Conservation (phyloP, 1,284 basidiomycete genomes). For the Thelephora terrestris region DNA sequence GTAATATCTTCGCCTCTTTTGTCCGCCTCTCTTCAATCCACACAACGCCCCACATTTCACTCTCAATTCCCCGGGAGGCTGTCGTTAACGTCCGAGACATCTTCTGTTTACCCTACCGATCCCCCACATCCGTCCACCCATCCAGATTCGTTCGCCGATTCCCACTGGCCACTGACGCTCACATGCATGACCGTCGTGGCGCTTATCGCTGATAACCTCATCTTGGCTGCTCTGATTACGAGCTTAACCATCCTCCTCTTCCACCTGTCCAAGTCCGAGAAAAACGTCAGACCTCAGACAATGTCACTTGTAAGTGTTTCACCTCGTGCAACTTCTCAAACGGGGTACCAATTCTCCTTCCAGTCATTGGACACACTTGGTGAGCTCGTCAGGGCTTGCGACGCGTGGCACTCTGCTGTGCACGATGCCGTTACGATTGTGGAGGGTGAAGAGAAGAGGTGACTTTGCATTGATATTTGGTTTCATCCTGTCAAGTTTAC, state of each 20-base stretch:
- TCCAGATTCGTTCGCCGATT: slow-evolving; percentile 1
- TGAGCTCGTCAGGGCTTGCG: slow-evolving; percentile 53
- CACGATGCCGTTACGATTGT: slow-evolving; percentile 53
- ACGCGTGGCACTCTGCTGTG: slow-evolving; percentile 61
- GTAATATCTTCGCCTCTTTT: slow-evolving; percentile 76
- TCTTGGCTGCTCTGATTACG: slow-evolving; percentile 34
- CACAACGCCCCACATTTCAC: slow-evolving; percentile 17
- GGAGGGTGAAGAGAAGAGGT: slow-evolving; percentile 63
- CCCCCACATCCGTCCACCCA: neutral
- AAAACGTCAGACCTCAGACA: slow-evolving; percentile 28
- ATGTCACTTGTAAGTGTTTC: slow-evolving; percentile 40
- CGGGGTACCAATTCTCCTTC: neutral
- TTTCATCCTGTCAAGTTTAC: neutral
- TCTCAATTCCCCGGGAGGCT: slow-evolving; percentile 18
- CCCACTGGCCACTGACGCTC: slow-evolving; percentile 1
- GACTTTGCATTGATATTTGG: slow-evolving; percentile 7
- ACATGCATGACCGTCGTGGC: slow-evolving; percentile 1
- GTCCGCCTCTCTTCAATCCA: slow-evolving; percentile 33
- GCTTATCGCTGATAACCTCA: slow-evolving; percentile 15
- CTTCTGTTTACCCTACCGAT: neutral
- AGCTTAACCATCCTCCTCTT: neutral
- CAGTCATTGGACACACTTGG: slow-evolving; percentile 55
- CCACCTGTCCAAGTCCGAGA: neutral
- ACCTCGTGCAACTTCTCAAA: neutral
- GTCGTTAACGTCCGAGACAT: slow-evolving; percentile 3